Percentiles rank a stretch among this genome's conserved stretches.
These are phyloP conservation scores for Ganoderma resinaceum DNA, from an alignment of 1,284 basidiomycete genomes.

Conservation along the genomic window DNA sequence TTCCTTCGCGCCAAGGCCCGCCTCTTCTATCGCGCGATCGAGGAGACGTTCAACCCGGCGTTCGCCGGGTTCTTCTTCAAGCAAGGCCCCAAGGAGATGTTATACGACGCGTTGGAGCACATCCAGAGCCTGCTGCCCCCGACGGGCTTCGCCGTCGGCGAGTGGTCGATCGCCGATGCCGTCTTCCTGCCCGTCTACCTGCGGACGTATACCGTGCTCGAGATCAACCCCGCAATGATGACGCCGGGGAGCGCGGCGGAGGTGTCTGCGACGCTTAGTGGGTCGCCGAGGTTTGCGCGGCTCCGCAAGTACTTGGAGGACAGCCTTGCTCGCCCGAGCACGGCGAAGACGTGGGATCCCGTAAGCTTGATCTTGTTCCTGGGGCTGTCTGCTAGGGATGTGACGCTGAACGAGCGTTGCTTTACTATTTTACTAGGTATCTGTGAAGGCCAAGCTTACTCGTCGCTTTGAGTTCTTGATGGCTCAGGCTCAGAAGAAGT, in stretches of 20 bases:
- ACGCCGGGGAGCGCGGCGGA: slow-evolving; percentile 35
- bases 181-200: slow-evolving; percentile 49
- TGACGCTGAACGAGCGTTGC: background rate
- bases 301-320: slow-evolving; percentile 40
- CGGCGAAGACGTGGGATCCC: slow-evolving; percentile 40
- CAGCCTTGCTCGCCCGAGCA: slow-evolving; percentile 39
- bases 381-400: background rate
- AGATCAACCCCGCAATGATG: slow-evolving; percentile 41
- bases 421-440: background rate
- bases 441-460: background rate
- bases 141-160: slow-evolving; percentile 41
- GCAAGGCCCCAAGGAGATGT: slow-evolving; percentile 44
- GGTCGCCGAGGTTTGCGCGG: slow-evolving; percentile 36
- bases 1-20: slow-evolving; percentile 62
- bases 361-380: slow-evolving; percentile 30
- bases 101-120: slow-evolving; percentile 43
- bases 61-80: slow-evolving; percentile 36
- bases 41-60: slow-evolving; percentile 50
- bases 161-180: slow-evolving; percentile 60
- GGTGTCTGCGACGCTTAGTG: slow-evolving; percentile 34
- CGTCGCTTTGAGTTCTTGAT: background rate
- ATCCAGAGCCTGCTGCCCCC: slow-evolving; percentile 43
- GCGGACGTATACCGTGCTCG: slow-evolving; percentile 35
- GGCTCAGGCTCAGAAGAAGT: background rate
- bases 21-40: slow-evolving; percentile 62